Conservation (phyloP, 306 rosid genomes). For the Aeschynomene evenia region DNA sequence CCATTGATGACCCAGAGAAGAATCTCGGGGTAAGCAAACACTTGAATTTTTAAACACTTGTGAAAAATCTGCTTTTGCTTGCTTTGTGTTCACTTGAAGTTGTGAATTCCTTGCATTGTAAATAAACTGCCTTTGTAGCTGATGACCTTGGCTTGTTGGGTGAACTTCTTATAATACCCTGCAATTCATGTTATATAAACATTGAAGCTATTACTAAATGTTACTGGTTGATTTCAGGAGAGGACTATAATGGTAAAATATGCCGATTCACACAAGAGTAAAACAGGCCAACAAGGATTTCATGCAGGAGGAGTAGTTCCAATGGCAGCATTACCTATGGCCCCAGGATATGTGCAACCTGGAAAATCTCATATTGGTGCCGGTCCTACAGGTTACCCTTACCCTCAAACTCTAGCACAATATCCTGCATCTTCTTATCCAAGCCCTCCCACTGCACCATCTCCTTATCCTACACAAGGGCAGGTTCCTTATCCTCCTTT, state of each 20-base stretch:
- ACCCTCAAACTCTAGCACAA: constrained; percentile 55
- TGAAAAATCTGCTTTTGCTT: constrained; percentile 6
- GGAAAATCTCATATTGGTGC: constrained; percentile 45
- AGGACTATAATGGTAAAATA: constrained; percentile 67
- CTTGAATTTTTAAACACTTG: constrained; percentile 5
- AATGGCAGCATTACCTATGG: constrained; percentile 51
- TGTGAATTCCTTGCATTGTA: neutral
- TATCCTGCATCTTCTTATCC: constrained; percentile 58
- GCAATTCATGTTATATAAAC: neutral
- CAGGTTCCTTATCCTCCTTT: constrained; percentile 54
- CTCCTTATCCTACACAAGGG: constrained; percentile 52
- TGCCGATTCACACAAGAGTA: constrained; percentile 71
- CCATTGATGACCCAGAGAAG: constrained; percentile 68
- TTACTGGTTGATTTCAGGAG: constrained; percentile 52
- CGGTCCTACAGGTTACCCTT: constrained; percentile 44
- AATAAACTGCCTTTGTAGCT: neutral
- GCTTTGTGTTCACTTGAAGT: neutral
- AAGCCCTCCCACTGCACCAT: constrained; percentile 41
- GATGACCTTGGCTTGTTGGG: neutral
- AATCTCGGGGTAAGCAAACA: constrained; percentile 58
- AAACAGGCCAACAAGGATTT: constrained; percentile 45
- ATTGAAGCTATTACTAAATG: constrained; percentile 6
- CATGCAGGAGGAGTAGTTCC: constrained; percentile 49
- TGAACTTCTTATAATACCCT: constrained; percentile 7
- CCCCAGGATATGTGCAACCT: constrained; percentile 60